Evolutionary conservation across 148 eudicot species (phyloP), one percentile per base, ranked within the genome.

Genomic region (Vaccinium corymbosum): DNA sequence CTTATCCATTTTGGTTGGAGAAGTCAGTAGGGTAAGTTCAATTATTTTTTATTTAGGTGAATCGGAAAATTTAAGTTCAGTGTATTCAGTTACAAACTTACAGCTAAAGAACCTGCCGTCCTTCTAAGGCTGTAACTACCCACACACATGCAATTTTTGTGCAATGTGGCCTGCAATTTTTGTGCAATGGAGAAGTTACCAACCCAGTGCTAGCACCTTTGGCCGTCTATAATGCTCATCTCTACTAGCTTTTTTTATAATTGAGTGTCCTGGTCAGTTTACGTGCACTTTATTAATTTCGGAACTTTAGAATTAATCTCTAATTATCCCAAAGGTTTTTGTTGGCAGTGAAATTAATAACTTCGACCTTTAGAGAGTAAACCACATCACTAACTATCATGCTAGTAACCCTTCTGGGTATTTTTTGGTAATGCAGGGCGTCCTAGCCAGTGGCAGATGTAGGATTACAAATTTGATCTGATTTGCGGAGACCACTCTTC

Each of bases 1-100:
- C 68, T 62, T 62, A 62, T 62, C 68, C 68, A 20, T n/a, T 62
- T n/a, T n/a, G 68, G 68, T 62, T n/a, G 68, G 68, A 20, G 22
- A 62, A 8, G 68, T 19, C 22, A 17, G 9, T 57, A 19, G 19
- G 64, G 64, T n/a, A 6, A 57, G 27, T 20, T 62, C 19, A n/a
- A 62, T 62, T n/a, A n/a, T 20, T 62, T 35, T 35, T 35, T 35
- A 35, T 35, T 35, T 35, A 35, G 38, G 38, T 35, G 38, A 35
- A 35, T 35, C 38, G 38, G 38, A 35, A 35, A 35, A 35, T 35
- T 3, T 61, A 61, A 20, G 27, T 20, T 62, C 19, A 62, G n/a
- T 62, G 68, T n/a, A n/a, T 20, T 62, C 22, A 62, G 38, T 12
- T 11, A 27, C 38, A 35, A 35, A 35, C 38, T 35, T 35, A 35